phyloP scores from a whole-genome alignment of 257 asterid genomes.

The Rubia yunnanensis region DNA sequence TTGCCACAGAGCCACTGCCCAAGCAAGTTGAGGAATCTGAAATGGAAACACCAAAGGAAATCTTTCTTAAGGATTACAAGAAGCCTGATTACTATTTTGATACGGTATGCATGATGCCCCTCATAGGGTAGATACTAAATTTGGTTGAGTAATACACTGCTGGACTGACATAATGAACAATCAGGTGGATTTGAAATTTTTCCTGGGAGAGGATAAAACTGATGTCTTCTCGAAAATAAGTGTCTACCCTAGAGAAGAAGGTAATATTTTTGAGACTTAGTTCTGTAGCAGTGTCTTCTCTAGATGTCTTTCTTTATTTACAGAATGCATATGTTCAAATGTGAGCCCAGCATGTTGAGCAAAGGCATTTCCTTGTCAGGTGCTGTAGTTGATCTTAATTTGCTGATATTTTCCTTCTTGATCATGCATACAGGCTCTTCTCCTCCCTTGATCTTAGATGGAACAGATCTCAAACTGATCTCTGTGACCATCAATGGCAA shows the following conservation, averaged over 20 bases:
- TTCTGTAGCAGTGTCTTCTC: background rate
- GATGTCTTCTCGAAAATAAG: constrained; percentile 53
- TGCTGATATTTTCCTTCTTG: constrained; percentile 8
- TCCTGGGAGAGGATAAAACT: constrained; percentile 78
- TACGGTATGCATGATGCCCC: constrained; percentile 28
- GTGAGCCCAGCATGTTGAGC: no score
- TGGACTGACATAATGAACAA: constrained; percentile 11
- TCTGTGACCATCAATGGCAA: constrained; percentile 58
- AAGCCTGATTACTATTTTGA: constrained; percentile 86
- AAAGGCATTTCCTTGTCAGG: background rate
- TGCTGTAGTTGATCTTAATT: constrained; percentile 3
- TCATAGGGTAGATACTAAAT: background rate
- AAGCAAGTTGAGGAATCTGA: constrained; percentile 56
- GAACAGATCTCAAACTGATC: constrained; percentile 67
- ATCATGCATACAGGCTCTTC: constrained; percentile 44
- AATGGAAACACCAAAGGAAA: constrained; percentile 88
- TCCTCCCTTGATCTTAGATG: constrained; percentile 73
- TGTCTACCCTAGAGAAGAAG: constrained; percentile 82
- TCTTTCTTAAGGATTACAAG: constrained; percentile 85
- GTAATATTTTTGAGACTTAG: constrained; percentile 26
- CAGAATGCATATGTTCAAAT: no score
- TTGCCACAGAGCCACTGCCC: constrained; percentile 57
- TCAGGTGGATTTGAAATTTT: constrained; percentile 80
- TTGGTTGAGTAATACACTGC: background rate
- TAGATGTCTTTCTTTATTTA: background rate